These are phyloP conservation scores for Parasarocladium wereldwijsianum DNA, from an alignment of 2,329 filamentous ascomycete genomes.

Conservation along the genomic window DNA sequence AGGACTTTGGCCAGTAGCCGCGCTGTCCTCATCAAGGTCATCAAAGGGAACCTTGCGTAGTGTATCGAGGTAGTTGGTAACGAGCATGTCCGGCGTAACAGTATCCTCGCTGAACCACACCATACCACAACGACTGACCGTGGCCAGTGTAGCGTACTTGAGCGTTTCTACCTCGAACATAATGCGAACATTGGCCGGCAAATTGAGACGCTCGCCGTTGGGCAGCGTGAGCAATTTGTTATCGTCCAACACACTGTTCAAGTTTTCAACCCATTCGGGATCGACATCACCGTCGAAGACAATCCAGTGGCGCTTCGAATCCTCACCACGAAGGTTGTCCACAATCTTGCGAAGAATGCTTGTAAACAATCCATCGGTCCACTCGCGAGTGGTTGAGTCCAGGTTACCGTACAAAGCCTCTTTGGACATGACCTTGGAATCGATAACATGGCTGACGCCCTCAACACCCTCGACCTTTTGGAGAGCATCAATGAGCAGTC, in stretches of 20 bases:
- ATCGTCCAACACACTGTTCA: conserved; percentile 98
- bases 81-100: conserved; percentile 84
- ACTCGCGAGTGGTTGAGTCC: conserved; percentile 93
- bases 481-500: conserved; percentile 75
- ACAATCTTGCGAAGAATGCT: conserved; percentile 97
- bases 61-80: conserved; percentile 76
- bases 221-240: conserved; percentile 95
- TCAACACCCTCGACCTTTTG: conserved; percentile 85
- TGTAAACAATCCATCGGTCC: conserved; percentile 97
- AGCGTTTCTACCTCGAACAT: conserved; percentile 99
- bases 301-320: conserved; percentile 96
- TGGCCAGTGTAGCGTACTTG: conserved; percentile 93
- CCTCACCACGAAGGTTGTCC: conserved; percentile 94
- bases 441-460: conserved; percentile 92
- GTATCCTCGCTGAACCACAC: conserved; percentile 99
- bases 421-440: conserved; percentile 99
- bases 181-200: conserved; percentile 90
- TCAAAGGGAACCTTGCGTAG: conserved; percentile 78
- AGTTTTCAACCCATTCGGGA: conserved; percentile 97
- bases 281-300: conserved; percentile 98
- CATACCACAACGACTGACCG: conserved; percentile 99
- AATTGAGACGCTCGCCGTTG: conserved; percentile 91
- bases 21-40: conserved; percentile 85
- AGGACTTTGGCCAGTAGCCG: conserved; percentile 59
- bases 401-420: conserved; percentile 91